These are phyloP conservation scores for Diaporthe ilicicola DNA, from an alignment of 2,329 filamentous ascomycete species.

Conservation along the genomic window DNA sequence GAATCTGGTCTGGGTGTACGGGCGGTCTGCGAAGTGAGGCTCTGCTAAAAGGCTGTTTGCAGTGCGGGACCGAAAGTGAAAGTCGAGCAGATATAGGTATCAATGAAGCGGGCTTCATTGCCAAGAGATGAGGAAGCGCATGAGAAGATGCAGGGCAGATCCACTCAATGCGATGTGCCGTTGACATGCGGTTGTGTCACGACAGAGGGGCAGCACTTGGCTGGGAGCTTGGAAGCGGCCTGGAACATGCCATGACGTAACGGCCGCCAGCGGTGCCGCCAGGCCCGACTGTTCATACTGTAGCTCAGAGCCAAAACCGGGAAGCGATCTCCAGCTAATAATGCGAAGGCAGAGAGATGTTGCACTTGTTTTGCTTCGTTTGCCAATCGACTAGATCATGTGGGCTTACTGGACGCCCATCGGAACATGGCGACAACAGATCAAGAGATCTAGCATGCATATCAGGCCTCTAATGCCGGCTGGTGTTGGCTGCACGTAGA, in stretches of 20 bases:
- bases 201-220: slow-evolving; percentile 10
- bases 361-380: no score
- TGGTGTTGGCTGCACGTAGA: not conserved
- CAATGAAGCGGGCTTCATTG: not conserved
- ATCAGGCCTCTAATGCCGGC: not conserved
- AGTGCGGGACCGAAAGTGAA: not conserved
- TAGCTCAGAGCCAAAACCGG: slow-evolving; percentile 8
- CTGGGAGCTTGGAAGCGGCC: not conserved
- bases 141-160: not conserved
- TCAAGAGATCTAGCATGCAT: not conserved
- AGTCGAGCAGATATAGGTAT: not conserved
- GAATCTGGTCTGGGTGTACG: not conserved
- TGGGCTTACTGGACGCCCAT: slow-evolving; percentile 7
- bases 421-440: not conserved
- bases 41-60: not conserved
- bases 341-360: not conserved
- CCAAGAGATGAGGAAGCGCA: not conserved
- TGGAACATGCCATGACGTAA: slow-evolving; percentile 22
- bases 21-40: not conserved
- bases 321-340: not conserved
- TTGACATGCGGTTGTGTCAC: slow-evolving; percentile 23
- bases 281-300: not conserved
- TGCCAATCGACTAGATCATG: not conserved
- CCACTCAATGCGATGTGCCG: not conserved
- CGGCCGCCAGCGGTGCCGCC: not conserved